Conservation (phyloP, 129 eudicot species). For the Centrapalus pauciflorus region DNA sequence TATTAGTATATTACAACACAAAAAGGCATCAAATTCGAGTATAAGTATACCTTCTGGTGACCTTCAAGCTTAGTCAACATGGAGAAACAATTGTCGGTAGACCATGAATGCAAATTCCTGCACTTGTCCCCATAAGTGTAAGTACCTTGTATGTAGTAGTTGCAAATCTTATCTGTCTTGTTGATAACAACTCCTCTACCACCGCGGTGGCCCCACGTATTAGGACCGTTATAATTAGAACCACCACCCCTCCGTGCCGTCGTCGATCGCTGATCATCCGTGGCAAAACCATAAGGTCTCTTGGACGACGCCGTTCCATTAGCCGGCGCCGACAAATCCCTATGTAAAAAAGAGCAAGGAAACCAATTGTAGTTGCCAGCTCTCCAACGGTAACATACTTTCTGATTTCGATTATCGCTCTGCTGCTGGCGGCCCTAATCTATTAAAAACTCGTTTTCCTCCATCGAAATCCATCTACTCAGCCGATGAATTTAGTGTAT, state of each 20-base stretch:
- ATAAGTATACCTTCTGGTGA: constrained; percentile 40
- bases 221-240: constrained; percentile 15
- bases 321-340: constrained; percentile 28
- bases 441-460: neutral
- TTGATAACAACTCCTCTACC: constrained; percentile 21
- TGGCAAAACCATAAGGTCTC: too few relatives aligned
- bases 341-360: constrained; percentile 37
- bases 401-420: neutral
- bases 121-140: constrained; percentile 47
- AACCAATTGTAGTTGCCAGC: too few relatives aligned
- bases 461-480: constrained; percentile 6
- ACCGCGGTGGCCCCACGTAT: constrained; percentile 26
- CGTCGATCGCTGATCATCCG: constrained; percentile 23
- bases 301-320: constrained; percentile 18
- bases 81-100: constrained; percentile 48
- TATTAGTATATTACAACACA: too few relatives aligned
- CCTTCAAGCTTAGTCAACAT: too few relatives aligned
- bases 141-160: constrained; percentile 45
- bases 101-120: constrained; percentile 45
- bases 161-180: constrained; percentile 42
- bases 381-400: too few relatives aligned
- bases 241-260: constrained; percentile 30
- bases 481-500: neutral
- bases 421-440: neutral
- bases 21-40: neutral